Evolutionary conservation across 495 filamentous ascomycete genomes (phyloP), one percentile per base, ranked within the genome.

Genomic region (Jackrogersella multiformis): DNA sequence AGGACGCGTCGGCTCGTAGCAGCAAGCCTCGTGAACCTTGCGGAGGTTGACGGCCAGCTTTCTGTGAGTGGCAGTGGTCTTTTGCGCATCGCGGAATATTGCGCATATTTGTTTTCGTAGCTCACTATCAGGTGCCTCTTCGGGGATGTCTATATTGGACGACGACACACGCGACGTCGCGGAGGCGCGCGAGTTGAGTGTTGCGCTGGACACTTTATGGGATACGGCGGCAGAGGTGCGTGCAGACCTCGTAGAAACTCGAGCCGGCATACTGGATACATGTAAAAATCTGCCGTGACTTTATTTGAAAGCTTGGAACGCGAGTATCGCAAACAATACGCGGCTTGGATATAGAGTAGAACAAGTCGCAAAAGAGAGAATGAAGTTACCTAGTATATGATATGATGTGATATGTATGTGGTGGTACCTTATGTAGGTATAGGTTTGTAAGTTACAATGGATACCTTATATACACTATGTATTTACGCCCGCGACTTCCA

Each of bases 1-100:
- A 56, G 83, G 82, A 55, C 79, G 81, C 5, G 82, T 82, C 0
- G 87, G 85, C 64, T 94, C 92, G 64, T 90, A 92, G 76, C 91
- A 92, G 82, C 92, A 97, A 39, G 87, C 82, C 73, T 98, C 95
- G 68, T 97, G 93, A 16, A 94, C 80, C 69, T 94, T 97, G 56
- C 95, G 87, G 48, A 96, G 81, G 21, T 88, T 93, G 52, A 97
- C 89, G 16, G 89, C 89, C 0, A 97, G 85, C 73, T 98, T 99
- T 24, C 95, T 84, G 73, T 98, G 96, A 0, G 90, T 90, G 0
- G 93, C 92, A 0, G 91, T 94, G 10, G 90, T 92, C 64, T 88
- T 87, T 75, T 98, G 96, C 20, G 94, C 92, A 69, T 97, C 92
- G 46, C 84, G 86, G 72, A 97, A 98, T 24, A 97, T 86, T 63